These are phyloP conservation scores for Glycine tomentella DNA, from an alignment of 306 rosid genomes.

Conservation along the genomic window DNA sequence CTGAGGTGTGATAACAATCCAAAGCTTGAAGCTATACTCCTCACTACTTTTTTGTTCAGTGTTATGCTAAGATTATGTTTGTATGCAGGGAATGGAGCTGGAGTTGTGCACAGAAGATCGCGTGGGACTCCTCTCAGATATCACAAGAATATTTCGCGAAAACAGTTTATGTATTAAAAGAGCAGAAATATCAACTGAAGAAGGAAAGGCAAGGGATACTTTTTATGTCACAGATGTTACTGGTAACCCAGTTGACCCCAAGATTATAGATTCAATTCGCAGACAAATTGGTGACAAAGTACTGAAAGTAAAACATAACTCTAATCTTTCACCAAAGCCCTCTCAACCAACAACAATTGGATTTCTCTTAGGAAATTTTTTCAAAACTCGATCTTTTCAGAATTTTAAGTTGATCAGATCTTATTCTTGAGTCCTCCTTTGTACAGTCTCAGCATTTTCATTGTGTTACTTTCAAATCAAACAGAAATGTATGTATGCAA, in stretches of 20 bases:
- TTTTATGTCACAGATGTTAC: slow-evolving; percentile 89
- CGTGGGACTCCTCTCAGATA: slow-evolving; percentile 87
- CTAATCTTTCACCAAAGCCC: slow-evolving; percentile 57
- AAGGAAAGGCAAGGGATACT: slow-evolving; percentile 72
- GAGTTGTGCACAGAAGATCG: slow-evolving; percentile 83
- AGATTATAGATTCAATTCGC: slow-evolving; percentile 79
- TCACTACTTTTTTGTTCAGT: background rate
- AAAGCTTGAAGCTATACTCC: background rate
- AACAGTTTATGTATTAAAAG: slow-evolving; percentile 84
- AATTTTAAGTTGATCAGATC: slow-evolving; percentile 76
- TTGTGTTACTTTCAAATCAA: slow-evolving; percentile 16
- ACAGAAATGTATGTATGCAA: slow-evolving; percentile 16
- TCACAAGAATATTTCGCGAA: slow-evolving; percentile 91
- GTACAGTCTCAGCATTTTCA: slow-evolving; percentile 47
- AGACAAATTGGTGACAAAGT: slow-evolving; percentile 69
- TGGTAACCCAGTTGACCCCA: slow-evolving; percentile 80
- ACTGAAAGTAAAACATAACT: slow-evolving; percentile 73
- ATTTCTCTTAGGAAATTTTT: slow-evolving; percentile 73
- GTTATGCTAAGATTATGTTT: slow-evolving; percentile 41
- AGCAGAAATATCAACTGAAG: slow-evolving; percentile 88
- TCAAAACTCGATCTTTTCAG: slow-evolving; percentile 79
- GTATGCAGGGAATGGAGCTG: slow-evolving; percentile 87
- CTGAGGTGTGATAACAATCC: slow-evolving; percentile 62
- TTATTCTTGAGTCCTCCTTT: slow-evolving; percentile 61
- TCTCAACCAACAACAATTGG: slow-evolving; percentile 65